These are phyloP conservation scores for Calonectria ilicicola DNA, from an alignment of 2,329 filamentous ascomycete genomes.

Conservation along the genomic window DNA sequence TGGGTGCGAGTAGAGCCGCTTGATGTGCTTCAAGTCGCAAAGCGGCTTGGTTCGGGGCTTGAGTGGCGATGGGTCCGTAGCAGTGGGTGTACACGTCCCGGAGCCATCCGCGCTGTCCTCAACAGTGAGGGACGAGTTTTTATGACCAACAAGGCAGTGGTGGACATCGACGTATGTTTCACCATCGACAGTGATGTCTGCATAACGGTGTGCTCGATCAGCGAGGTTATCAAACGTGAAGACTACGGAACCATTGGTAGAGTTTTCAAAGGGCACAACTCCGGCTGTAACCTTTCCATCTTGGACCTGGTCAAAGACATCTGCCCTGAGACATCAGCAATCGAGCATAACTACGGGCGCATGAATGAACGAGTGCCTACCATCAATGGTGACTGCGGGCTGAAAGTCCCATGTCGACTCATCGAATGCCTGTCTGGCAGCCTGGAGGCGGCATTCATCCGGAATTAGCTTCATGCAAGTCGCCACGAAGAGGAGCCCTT, in stretches of 20 bases:
- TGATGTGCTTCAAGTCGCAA: slow-evolving; percentile 70
- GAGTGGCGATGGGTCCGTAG: slow-evolving; percentile 56
- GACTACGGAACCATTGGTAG: slow-evolving; percentile 91
- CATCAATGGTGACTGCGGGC: slow-evolving; percentile 65
- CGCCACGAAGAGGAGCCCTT: slow-evolving; percentile 10
- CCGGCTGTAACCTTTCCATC: slow-evolving; percentile 73
- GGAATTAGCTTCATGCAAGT: slow-evolving; percentile 34
- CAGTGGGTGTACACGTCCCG: slow-evolving; percentile 64
- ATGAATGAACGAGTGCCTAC: slow-evolving; percentile 45
- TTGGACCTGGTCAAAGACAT: slow-evolving; percentile 86
- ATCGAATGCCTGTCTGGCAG: slow-evolving; percentile 61
- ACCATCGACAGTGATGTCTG: slow-evolving; percentile 79
- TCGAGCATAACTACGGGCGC: neutral
- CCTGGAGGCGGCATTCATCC: slow-evolving; percentile 49
- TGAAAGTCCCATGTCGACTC: slow-evolving; percentile 59
- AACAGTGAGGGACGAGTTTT: slow-evolving; percentile 34
- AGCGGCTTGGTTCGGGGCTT: slow-evolving; percentile 62
- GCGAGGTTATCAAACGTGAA: slow-evolving; percentile 91
- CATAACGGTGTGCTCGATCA: slow-evolving; percentile 74
- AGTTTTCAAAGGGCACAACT: slow-evolving; percentile 96
- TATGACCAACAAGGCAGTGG: slow-evolving; percentile 82
- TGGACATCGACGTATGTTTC: slow-evolving; percentile 90
- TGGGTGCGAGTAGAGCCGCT: slow-evolving; percentile 89
- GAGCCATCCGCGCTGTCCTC: slow-evolving; percentile 50
- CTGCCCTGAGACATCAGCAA: slow-evolving; percentile 53